Conservation (phyloP, 208 protist genomes). For the Acanthamoeba sp. region DNA sequence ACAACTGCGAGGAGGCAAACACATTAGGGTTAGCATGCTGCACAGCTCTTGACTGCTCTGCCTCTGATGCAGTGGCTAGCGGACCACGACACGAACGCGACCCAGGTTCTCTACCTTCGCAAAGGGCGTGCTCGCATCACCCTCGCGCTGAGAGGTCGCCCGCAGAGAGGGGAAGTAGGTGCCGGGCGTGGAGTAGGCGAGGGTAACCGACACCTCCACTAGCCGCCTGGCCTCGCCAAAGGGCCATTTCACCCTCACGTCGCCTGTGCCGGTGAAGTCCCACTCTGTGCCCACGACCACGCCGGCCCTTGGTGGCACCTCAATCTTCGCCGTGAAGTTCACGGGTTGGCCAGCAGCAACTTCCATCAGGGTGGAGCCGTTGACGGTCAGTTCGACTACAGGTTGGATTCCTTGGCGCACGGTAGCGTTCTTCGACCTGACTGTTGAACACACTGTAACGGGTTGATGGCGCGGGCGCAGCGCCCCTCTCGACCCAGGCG, state of each 20-base stretch:
- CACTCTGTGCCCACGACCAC: not conserved
- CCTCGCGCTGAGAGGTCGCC: conserved; percentile 12
- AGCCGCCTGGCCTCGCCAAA: not conserved
- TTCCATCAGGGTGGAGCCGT: not conserved
- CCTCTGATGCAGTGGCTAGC: too few relatives aligned
- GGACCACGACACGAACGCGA: conserved; percentile 20
- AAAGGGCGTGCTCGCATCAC: conserved; percentile 12
- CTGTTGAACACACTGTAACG: not conserved
- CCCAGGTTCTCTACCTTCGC: not conserved
- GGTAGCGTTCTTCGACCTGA: not conserved
- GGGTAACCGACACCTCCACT: not conserved
- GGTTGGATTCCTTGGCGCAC: conserved; percentile 19
- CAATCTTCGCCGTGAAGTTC: not conserved
- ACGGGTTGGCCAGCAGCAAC: conserved; percentile 1
- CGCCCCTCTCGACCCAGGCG: conserved; percentile 29
- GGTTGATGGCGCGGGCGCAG: not conserved
- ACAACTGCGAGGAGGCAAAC: too few relatives aligned
- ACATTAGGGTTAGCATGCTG: too few relatives aligned
- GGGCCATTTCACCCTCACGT: not conserved
- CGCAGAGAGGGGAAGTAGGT: conserved; percentile 10
- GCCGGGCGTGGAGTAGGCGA: conserved; percentile 17
- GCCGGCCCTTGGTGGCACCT: not conserved
- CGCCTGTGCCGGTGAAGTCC: conserved; percentile 13
- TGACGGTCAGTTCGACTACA: conserved; percentile 8
- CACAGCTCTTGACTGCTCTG: too few relatives aligned